Base-by-base conservation (phyloP, 2,329 filamentous ascomycete genomes). In the Stachybotrys chartarum region DNA sequence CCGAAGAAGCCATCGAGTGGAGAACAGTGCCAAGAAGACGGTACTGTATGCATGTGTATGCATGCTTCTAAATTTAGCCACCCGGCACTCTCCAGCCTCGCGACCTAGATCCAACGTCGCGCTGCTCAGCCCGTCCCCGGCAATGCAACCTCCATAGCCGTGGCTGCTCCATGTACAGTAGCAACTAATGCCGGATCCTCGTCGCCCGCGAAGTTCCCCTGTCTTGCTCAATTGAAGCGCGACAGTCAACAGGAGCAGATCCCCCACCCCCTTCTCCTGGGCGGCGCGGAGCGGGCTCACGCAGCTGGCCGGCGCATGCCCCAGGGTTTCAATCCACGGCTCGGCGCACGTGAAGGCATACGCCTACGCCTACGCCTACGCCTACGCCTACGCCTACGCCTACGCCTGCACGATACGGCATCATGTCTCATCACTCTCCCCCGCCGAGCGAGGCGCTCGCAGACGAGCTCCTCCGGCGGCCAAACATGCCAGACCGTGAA, bases 401-500 rank as follows among this genome's bases (percentile, higher is more conserved):
- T 18, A 32, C 53, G 47, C 46, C 56, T 17, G 44, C 31, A 50
- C 46, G 50, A 30, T 6, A 47, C n/a, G n/a, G 16, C 45, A 47
- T 47, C 11, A 47, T 47, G 45, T 10, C 45, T 8, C 45, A 47
- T 47, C 45, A 47, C 45, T 47, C 45, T 24, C 16, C 45, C 3
- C 8, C 45, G 7, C 45, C 10, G 7, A 51, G 55, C 48, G 55
- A 57, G 51, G 50, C 54, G 52, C 52, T 59, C 53, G 55, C 60
- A 44, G 18, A 14, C 32, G 61, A 57, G 49, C 55, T 60, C 51
- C 53, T 57, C 46, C 55, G 57, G 42, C 62, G 60, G 30, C 64
- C 63, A 44, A 58, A 71, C 18, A 71, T 93, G 51, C 92, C 92
- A 7, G 77, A 84, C 55, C 83, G 80, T 59, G 75, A 84, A 58